These are phyloP conservation scores for Pythium vanterpoolii DNA, from an alignment of 352 stramenopile genomes.

Conservation along the genomic window DNA sequence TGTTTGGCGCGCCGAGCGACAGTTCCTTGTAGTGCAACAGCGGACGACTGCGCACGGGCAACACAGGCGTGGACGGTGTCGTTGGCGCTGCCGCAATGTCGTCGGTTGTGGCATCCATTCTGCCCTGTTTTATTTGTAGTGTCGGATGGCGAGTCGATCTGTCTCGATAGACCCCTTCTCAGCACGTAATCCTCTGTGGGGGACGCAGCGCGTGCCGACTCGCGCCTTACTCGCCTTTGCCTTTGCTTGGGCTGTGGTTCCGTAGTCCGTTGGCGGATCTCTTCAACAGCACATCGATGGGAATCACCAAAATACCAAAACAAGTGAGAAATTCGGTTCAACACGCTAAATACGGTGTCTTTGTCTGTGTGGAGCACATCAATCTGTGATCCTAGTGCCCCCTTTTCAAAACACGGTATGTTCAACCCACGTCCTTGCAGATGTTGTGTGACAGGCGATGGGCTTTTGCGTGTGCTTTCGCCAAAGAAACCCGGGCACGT, in stretches of 20 bases:
- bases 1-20: slow-evolving; percentile 43
- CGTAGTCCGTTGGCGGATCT: too few relatives aligned
- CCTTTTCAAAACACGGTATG: slow-evolving; percentile 18
- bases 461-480: slow-evolving; percentile 1
- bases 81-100: slow-evolving; percentile 19
- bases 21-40: slow-evolving; percentile 77
- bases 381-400: neutral
- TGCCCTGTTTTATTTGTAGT: too few relatives aligned
- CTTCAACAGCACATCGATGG: slow-evolving; percentile 3
- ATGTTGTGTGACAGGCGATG: slow-evolving; percentile 28
- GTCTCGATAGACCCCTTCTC: neutral
- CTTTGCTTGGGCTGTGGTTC: neutral
- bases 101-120: slow-evolving; percentile 21
- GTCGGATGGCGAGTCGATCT: neutral
- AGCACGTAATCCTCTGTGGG: neutral
- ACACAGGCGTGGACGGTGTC: slow-evolving; percentile 17
- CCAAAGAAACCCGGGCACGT: slow-evolving; percentile 7
- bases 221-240: neutral
- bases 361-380: slow-evolving; percentile 1
- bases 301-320: neutral
- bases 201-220: too few relatives aligned
- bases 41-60: slow-evolving; percentile 37
- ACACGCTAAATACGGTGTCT: slow-evolving; percentile 3
- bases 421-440: neutral
- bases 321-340: neutral